phyloP scores from a whole-genome alignment of 352 stramenopile genomes.

The Globisporangium spiculum region DNA sequence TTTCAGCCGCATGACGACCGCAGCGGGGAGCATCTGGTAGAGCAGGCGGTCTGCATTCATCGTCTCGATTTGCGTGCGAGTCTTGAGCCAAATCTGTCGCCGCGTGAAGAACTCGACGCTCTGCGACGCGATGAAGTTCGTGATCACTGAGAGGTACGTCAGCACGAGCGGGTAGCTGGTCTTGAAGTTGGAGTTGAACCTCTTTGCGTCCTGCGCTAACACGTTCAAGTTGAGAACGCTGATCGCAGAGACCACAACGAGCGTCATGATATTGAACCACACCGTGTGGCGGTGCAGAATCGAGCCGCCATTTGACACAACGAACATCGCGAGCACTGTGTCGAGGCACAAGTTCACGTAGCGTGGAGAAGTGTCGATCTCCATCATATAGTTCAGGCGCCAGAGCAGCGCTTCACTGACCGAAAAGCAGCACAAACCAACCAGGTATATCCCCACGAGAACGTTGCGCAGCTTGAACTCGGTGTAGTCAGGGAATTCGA shows the following conservation, averaged over 20 bases:
- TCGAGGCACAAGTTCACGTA: constrained; percentile 83
- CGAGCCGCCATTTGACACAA: constrained; percentile 79
- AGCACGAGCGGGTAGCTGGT: constrained; percentile 79
- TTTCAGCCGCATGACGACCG: constrained; percentile 84
- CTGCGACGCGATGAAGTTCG: constrained; percentile 77
- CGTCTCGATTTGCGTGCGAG: constrained; percentile 75
- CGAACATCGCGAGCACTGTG: constrained; percentile 78
- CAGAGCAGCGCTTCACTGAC: constrained; percentile 50
- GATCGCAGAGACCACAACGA: constrained; percentile 46
- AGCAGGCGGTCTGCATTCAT: constrained; percentile 81
- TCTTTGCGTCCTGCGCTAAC: constrained; percentile 45
- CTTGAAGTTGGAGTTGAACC: constrained; percentile 78
- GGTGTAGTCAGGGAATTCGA: constrained; percentile 54
- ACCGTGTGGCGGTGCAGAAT: constrained; percentile 69
- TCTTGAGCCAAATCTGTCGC: constrained; percentile 85
- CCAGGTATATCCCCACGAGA: constrained; percentile 51
- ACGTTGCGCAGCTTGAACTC: constrained; percentile 66
- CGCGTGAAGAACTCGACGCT: constrained; percentile 82
- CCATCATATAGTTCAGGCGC: constrained; percentile 51
- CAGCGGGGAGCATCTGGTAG: constrained; percentile 85
- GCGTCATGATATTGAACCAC: constrained; percentile 56
- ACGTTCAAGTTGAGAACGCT: constrained; percentile 42
- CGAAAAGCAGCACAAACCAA: constrained; percentile 55
- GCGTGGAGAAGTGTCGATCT: constrained; percentile 56
- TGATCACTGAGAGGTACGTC: constrained; percentile 75